A percentile compares a stretch with the other conserved stretches of the same genome.
phyloP scores from a whole-genome alignment of 108 stramenopile species.

The Pseudonitzschia multiseries region DNA sequence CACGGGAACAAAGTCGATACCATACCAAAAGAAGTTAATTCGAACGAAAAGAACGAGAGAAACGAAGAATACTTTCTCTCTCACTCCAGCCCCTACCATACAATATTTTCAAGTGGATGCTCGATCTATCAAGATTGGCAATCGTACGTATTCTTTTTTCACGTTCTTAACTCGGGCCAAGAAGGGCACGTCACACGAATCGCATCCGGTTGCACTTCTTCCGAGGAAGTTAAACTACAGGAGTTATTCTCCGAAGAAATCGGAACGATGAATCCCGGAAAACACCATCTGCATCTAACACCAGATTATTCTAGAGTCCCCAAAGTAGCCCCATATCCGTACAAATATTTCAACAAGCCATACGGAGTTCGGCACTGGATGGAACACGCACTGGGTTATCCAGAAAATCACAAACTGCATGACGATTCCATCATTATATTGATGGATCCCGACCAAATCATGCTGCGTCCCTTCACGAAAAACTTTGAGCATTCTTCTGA shows the following conservation, averaged over 20 bases:
- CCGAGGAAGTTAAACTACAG: conserved; percentile 22
- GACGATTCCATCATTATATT: conserved; percentile 71
- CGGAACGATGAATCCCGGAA: conserved; percentile 41
- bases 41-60: neutral
- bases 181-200: conserved; percentile 89
- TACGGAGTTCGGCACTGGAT: conserved; percentile 86
- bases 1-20: neutral
- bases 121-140: conserved; percentile 93
- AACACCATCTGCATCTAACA: conserved; percentile 79
- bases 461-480: conserved; percentile 77
- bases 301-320: conserved; percentile 46
- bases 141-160: conserved; percentile 86
- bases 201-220: conserved; percentile 60
- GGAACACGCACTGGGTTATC: conserved; percentile 59
- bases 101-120: conserved; percentile 87
- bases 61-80: neutral
- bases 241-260: conserved; percentile 38
- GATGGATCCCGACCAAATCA: conserved; percentile 83
- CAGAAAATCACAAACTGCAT: conserved; percentile 41
- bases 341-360: conserved; percentile 91
- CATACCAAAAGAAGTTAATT: neutral
- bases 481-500: conserved; percentile 70
- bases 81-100: conserved; percentile 44
- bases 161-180: conserved; percentile 65
- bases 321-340: conserved; percentile 22